These are phyloP conservation scores for Mangifera indica DNA, from an alignment of 345 rosid genomes.

Conservation along the genomic window DNA sequence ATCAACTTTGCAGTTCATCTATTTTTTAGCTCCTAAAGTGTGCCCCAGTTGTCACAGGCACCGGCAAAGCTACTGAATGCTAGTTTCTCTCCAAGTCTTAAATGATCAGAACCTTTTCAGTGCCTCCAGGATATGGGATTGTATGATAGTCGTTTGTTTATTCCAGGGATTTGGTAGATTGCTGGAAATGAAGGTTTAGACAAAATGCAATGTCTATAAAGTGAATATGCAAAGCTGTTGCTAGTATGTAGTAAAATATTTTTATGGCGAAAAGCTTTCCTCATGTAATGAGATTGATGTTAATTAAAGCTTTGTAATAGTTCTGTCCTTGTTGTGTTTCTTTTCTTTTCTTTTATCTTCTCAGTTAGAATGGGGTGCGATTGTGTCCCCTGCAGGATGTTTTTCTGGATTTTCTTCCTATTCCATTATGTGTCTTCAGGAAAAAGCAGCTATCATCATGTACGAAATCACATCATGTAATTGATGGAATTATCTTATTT, in stretches of 20 bases:
- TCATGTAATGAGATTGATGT: constrained; percentile 16
- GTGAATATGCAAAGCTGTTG: constrained; percentile 14
- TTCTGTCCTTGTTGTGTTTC: not conserved
- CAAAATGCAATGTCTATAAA: not conserved
- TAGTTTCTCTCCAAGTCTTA: not conserved
- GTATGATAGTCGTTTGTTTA: not conserved
- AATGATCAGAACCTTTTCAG: constrained; percentile 1
- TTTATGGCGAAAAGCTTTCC: constrained; percentile 9
- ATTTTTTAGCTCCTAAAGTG: constrained; percentile 18
- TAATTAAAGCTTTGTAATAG: not conserved
- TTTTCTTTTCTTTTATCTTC: not conserved
- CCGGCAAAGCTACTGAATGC: not conserved
- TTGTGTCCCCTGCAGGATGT: too few species aligned
- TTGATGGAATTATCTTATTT: too few species aligned
- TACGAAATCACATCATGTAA: too few species aligned
- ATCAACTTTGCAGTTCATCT: constrained; percentile 16
- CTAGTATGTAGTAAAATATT: constrained; percentile 14
- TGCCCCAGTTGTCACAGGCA: constrained; percentile 6
- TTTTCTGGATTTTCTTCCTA: too few species aligned
- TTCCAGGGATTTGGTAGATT: not conserved
- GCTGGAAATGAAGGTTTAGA: constrained; percentile 1
- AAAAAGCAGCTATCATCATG: too few species aligned
- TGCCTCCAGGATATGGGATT: not conserved
- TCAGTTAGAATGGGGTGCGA: not conserved
- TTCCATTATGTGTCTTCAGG: too few species aligned